These are phyloP conservation scores for Chlamydomonas applanata DNA, from an alignment of 139 green algal genomes.

Conservation along the genomic window DNA sequence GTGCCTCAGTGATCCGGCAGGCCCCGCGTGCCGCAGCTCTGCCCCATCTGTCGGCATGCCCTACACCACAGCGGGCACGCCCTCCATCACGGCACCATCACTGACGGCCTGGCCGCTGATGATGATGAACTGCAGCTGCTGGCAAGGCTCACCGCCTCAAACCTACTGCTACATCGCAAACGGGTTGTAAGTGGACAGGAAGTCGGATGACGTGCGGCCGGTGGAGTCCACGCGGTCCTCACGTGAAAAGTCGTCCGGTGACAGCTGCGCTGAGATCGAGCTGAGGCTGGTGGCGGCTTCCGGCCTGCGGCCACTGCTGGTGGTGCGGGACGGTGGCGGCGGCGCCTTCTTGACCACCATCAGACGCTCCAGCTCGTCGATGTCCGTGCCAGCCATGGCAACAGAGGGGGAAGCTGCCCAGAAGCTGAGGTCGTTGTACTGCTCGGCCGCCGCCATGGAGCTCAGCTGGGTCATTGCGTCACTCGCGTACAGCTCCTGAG, in stretches of 20 bases:
- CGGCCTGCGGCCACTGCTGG: not conserved
- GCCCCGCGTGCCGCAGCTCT: too few species aligned
- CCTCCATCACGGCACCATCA: too few species aligned
- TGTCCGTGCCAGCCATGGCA: slow-evolving; percentile 4
- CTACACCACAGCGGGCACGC: too few species aligned
- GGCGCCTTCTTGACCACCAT: slow-evolving; percentile 4
- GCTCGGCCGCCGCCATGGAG: slow-evolving; percentile 21
- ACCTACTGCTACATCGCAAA: slow-evolving; percentile 1
- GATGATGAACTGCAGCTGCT: too few species aligned
- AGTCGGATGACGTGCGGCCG: not conserved
- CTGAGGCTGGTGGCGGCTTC: not conserved
- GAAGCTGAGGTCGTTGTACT: slow-evolving; percentile 45
- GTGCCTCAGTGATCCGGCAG: too few species aligned
- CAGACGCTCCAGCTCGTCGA: slow-evolving; percentile 12
- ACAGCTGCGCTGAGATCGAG: too few species aligned
- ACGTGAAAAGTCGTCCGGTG: too few species aligned
- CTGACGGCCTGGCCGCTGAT: too few species aligned
- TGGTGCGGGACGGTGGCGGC: not conserved
- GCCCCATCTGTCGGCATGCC: too few species aligned
- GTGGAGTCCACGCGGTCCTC: not conserved
- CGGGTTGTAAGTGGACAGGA: slow-evolving; percentile 15
- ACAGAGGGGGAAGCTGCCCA: slow-evolving; percentile 1
- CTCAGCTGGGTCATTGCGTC: not conserved
- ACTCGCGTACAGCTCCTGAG: not conserved
- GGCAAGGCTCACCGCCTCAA: too few species aligned